These are phyloP conservation scores for Helotiales sp. DNA, from an alignment of 2,329 filamentous ascomycete genomes.

Conservation along the genomic window DNA sequence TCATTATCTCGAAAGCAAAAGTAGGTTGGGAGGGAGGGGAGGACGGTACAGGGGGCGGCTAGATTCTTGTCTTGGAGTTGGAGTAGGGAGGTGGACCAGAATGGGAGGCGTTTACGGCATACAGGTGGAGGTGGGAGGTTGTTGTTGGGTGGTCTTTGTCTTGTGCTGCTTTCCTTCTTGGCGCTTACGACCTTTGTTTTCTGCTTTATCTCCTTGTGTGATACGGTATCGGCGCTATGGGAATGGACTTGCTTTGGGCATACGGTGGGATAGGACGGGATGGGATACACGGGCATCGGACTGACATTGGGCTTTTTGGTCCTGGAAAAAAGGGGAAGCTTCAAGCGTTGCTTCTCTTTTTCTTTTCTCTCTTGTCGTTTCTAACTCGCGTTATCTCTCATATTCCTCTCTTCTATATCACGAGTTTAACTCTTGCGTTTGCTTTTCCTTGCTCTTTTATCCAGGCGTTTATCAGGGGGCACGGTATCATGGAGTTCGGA, in stretches of 20 bases:
- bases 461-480: not conserved
- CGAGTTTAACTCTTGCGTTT: not conserved
- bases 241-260: not conserved
- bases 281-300: not conserved
- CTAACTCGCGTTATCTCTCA: not conserved
- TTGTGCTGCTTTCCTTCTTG: not conserved
- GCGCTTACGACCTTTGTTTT: not conserved
- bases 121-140: not conserved
- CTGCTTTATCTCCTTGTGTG: not conserved
- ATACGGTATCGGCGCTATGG: not conserved
- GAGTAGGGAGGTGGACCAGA: slow-evolving; percentile 28
- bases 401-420: not conserved
- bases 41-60: not conserved
- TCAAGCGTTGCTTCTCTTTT: not conserved
- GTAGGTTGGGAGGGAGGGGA: not conserved
- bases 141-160: not conserved
- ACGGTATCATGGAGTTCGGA: not conserved
- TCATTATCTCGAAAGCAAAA: too few species aligned
- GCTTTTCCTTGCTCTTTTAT: not conserved
- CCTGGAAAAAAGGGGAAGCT: not conserved
- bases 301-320: not conserved
- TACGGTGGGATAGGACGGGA: not conserved
- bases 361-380: not conserved
- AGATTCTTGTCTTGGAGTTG: slow-evolving; percentile 20
- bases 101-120: not conserved